These are phyloP conservation scores for Bretschneidera sinensis DNA, from an alignment of 345 rosid genomes.

Conservation along the genomic window DNA sequence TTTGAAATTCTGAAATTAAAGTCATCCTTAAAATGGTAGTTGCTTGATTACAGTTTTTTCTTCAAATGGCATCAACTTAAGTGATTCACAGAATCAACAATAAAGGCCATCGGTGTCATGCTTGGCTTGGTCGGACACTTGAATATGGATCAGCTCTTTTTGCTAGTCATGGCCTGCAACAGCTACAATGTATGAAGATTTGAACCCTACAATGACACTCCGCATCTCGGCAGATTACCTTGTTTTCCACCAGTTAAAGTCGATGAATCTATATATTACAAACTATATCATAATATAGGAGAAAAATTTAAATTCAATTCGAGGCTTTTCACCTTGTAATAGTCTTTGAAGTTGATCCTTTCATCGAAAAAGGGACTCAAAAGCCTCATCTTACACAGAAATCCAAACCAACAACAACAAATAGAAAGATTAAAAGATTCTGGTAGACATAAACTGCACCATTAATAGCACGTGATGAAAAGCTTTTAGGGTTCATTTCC, in stretches of 20 bases:
- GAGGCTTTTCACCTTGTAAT: constrained; percentile 5
- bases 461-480: constrained; percentile 35
- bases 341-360: constrained; percentile 16
- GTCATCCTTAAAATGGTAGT: no score
- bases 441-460: constrained; percentile 42
- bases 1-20: no score
- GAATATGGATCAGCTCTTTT: background rate
- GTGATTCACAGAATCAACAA: background rate
- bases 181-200: no score
- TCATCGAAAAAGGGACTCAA: constrained; percentile 52
- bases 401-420: constrained; percentile 54
- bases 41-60: background rate
- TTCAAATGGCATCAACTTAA: background rate
- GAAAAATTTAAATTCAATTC: background rate
- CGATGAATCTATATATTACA: background rate
- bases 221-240: background rate
- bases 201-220: no score
- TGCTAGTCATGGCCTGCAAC: background rate
- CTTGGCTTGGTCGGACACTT: background rate
- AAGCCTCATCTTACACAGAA: constrained; percentile 47
- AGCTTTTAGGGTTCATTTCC: constrained; percentile 41
- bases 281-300: background rate
- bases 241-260: background rate
- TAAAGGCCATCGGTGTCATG: background rate
- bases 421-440: constrained; percentile 44